These are phyloP conservation scores for Chlamydomonas eustigma DNA, from an alignment of 139 green algal genomes.

Conservation along the genomic window DNA sequence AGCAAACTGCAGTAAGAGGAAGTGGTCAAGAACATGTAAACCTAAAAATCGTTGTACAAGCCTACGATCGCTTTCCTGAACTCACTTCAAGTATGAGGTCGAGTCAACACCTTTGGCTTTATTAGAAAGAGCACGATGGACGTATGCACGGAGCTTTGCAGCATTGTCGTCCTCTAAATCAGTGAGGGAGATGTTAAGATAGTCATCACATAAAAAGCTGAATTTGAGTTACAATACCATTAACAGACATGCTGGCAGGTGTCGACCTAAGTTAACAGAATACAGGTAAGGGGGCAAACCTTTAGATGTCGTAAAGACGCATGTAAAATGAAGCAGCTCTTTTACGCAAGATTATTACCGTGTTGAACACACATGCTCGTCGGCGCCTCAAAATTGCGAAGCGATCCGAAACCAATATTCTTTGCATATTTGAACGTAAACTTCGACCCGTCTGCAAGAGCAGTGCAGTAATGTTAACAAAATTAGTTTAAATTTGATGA, in stretches of 20 bases:
- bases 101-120: slow-evolving; percentile 22
- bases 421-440: no score
- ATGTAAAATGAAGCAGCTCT: background rate
- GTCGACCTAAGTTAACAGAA: background rate
- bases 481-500: no score
- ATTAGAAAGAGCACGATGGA: slow-evolving; percentile 25
- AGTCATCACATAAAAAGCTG: no score
- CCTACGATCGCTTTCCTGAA: background rate
- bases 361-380: no score
- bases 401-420: no score
- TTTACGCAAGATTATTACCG: no score
- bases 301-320: background rate
- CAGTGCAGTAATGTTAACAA: no score
- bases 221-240: no score
- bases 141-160: slow-evolving; percentile 13
- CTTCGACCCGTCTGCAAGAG: background rate
- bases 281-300: background rate
- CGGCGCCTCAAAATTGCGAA: no score
- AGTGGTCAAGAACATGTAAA: background rate
- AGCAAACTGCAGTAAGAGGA: slow-evolving; percentile 23
- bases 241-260: background rate
- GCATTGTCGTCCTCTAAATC: background rate
- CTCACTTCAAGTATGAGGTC: slow-evolving; percentile 35
- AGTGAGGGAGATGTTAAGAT: no score
- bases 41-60: background rate